Evolutionary conservation across 2,329 filamentous ascomycete species (phyloP), one percentile per base, ranked within the genome.

Genomic region (Graphilbum sp.): DNA sequence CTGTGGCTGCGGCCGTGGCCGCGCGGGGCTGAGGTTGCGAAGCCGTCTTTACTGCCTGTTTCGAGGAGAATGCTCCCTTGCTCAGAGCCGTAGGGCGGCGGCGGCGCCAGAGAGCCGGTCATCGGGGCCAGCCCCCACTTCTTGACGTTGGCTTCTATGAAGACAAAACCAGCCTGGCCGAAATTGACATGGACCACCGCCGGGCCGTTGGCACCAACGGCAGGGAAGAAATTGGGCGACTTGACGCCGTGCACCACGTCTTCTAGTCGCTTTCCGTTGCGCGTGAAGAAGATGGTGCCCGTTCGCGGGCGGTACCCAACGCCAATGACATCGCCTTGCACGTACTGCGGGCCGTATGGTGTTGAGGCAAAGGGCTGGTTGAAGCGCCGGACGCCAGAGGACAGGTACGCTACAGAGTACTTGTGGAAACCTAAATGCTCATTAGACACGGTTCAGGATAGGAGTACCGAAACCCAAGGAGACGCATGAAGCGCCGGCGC

Each of bases 101-200:
- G 90, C 15, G 90, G 90, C 21, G 90, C 90, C 42, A 98, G 67
- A 51, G 85, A 94, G 42, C 90, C 90, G 2, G 85, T 95, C 71
- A 92, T 92, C 5, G 90, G 90, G 35, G 90, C 90, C 39, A 98
- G 65, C 2, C 90, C 90, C 90, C 90, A 98, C 66, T 96, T 98
- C 74, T 98, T 98, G 43, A 98, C 90, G 52, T 98, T 98, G 44
- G 88, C 90, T 60, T 98, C 90, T 49, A 98, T 96, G 53, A 96
- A 98, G 35, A 98, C 90, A 53, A 96, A 98, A 25, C 90, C 90
- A 52, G 90, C 84, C 56, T 98, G 90, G 8, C 90, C 90, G 55
- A 98, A 92, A 57, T 98, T 98, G 54, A 96, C 90, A 54, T 98
- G 88, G 1, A 98, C 74, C 24, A 79, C 79, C 50, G 84, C 87